phyloP scores from a whole-genome alignment of 129 eudicot genomes.

The Heracleum sosnowskyi region DNA sequence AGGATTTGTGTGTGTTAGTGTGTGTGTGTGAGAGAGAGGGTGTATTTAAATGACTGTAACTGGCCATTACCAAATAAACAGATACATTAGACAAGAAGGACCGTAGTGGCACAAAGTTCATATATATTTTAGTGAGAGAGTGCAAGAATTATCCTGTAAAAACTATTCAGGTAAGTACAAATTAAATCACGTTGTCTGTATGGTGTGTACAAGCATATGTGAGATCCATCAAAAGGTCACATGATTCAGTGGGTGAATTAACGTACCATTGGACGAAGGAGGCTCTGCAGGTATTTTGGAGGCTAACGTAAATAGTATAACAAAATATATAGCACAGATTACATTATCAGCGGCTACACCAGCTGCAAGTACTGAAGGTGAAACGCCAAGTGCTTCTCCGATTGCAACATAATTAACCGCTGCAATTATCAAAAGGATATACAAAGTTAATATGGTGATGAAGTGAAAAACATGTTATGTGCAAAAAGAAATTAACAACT shows the following conservation, averaged over 20 bases:
- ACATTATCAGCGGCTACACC: conserved; percentile 96
- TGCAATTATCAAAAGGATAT: conserved; percentile 22
- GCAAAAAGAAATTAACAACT: not conserved
- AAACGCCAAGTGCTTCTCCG: conserved; percentile 59
- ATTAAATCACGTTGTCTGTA: not conserved
- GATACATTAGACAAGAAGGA: not conserved
- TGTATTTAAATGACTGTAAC: not conserved
- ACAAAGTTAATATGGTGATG: not conserved
- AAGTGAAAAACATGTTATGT: not conserved
- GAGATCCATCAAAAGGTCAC: not conserved
- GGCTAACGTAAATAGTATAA: conserved; percentile 63
- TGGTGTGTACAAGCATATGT: not conserved
- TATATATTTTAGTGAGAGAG: not conserved
- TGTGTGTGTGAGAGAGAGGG: not conserved
- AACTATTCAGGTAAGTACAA: not conserved
- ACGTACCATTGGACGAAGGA: conserved; percentile 32
- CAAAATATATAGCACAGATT: conserved; percentile 65
- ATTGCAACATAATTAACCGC: conserved; percentile 82
- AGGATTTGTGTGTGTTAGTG: not conserved
- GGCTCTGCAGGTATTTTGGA: conserved; percentile 69
- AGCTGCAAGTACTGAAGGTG: conserved; percentile 78
- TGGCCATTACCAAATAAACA: not conserved
- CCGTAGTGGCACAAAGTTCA: not conserved
- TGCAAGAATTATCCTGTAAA: not conserved
- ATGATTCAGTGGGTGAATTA: not conserved